Base-by-base conservation (phyloP, 2,329 filamentous ascomycete genomes). In the Hymenoscyphus infarciens region DNA sequence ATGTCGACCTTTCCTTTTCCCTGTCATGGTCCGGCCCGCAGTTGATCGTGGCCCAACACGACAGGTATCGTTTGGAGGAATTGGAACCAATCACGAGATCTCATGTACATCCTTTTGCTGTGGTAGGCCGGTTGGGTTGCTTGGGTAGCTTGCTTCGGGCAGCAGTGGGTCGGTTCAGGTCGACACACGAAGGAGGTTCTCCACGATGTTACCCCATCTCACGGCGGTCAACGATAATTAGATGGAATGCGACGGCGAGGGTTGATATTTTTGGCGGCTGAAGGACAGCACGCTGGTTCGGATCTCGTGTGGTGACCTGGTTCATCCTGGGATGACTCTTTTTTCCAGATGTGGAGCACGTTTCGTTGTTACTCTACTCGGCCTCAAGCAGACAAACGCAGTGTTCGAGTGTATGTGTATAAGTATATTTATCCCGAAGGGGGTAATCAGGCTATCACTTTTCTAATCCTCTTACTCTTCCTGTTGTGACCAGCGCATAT, bases 271-370 rank as follows among this genome's bases (percentile, higher is more conserved):
- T 59, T 31, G 35, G 56, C 56, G 59, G 59, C 56, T 64, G 59
- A 59, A 53, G 49, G 42, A 45, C 53, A n/a, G 58, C 19, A 31
- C 33, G 57, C 57, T 59, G 39, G 57, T 38, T 49, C 39, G 27
- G 10, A 45, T 56, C 29, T 56, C 22, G 57, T 52, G 45, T 52
- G 45, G 22, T 59, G 57, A 52, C 57, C 57, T 49, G 42, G 57
- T 45, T 39, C 53, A 31, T 38, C 58, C 45, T 59, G 55, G 27
- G 31, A 64, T 64, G 62, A 64, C 62, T 64, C 62, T 59, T 64
- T 31, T 31, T 39, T 31, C 19, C 19, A 25, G n/a, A 11, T 33
- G 39, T 56, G 53, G 53, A 54, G 35, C 61, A 63, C 57, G 59
- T 33, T 33, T 55, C 53, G 25, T 55, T 55, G 29, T 33, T 29